Evolutionary conservation across 192 early-diverging fungal species (phyloP), one percentile per base, ranked within the genome.

Genomic region (Coemansia guatemalensis): DNA sequence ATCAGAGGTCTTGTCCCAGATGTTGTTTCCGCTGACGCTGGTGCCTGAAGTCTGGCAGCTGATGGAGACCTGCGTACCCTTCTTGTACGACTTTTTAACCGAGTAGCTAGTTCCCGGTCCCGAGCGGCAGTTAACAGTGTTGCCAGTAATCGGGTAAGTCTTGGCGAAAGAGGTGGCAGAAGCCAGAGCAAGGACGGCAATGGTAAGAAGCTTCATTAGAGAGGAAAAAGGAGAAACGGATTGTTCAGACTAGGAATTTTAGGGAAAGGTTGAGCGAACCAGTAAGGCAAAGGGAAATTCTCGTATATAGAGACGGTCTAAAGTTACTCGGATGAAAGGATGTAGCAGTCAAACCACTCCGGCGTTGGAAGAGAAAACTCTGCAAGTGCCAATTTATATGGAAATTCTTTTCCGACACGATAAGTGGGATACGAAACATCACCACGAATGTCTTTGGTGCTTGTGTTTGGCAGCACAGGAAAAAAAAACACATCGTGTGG

Each of bases 1-100:
- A 23, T 77, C 70, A 9, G 56, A 35, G 0, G 73, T 73, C 67
- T 77, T 75, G 62, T 77, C 80, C 80, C 74, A 82, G 21, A 82
- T 58, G 22, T 58, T 35, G 53, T 68, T 63, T 41, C 71, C 71
- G n/a, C 53, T 54, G 60, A 77, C 63, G 41, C 49, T 65, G 35
- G 71, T 44, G 23, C 70, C 74, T 1, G 64, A 30, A 4, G 56
- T 60, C 27, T 73, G 74, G 67, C 74, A 82, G 27, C 59, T 53
- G 49, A 74, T 48, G 2, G 60, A 53, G 14, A 69, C 41, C 14
- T 59, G 51, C 20, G 50, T 48, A 12, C 68, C 68, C 61, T 63
- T 63, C 48, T 58, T 63, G 61, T 69, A 69, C 6, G 61, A 56
- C 22, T 53, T 69, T 39, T 59, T 64, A 48, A 58, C 56, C 18